Evolutionary conservation across 305 asterid genomes (phyloP), one percentile per base, ranked within the genome.

Genomic region (Nicotiana rustica): DNA sequence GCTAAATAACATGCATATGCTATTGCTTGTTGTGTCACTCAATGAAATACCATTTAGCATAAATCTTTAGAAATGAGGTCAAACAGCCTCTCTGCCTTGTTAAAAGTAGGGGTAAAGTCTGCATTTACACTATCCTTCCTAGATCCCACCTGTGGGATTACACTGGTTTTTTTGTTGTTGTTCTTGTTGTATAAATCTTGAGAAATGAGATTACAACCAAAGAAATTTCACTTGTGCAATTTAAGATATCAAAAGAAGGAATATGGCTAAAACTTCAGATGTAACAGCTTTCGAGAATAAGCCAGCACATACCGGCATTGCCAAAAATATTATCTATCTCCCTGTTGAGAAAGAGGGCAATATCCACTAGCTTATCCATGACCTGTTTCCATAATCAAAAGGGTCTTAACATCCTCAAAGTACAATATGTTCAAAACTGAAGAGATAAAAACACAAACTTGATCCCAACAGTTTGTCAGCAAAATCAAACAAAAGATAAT

Each of bases 301-400:
- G 17, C 17, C 57, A 94, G 41, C 4, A 66, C 71, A 66, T 66
- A 66, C 98, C 97, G 90, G 95, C 84, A 83, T 67, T 86, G 55
- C 91, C 91, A 49, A 94, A 92, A 67, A 85, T 87, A 81, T 86
- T 61, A 85, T 85, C 89, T 83, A 94, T 90, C 87, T 94, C 95
- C 88, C 86, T 93, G 84, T 94, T 94, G 86, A 94, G 85, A 83
- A 88, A 92, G 70, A 92, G 85, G 81, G 88, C 97, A 67, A 90
- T 88, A 85, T 94, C 98, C 82, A 92, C 96, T 76, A 94, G 96
- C 86, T 91, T 92, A 88, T 86, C 96, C 95, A 94, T 91, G 59
- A 92, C 90, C 97, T 94, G 90, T 52, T 84, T 87, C 66, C 71
- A 66, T 66, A 66, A 66, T 3, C 36, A 66, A 21, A 66, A 31